Conservation (phyloP, 2,329 filamentous ascomycete genomes). For the Alternaria conjuncta region DNA sequence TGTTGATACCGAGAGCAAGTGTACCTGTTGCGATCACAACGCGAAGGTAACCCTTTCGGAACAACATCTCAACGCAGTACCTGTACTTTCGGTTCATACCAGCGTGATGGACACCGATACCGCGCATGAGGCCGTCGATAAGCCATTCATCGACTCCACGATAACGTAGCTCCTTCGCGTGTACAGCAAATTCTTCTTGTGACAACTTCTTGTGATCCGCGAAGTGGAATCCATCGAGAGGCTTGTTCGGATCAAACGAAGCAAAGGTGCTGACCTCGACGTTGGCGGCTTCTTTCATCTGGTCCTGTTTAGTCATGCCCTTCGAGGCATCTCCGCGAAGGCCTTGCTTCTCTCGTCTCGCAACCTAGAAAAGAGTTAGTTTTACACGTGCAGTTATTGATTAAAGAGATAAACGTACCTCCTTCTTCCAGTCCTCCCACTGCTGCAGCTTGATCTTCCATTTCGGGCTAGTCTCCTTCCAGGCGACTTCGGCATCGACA, state of each 20-base stretch:
- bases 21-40: constrained; percentile 79
- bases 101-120: constrained; percentile 78
- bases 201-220: constrained; percentile 67
- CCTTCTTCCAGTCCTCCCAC: constrained; percentile 65
- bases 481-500: constrained; percentile 60
- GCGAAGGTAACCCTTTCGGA: constrained; percentile 73
- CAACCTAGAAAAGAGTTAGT: constrained; percentile 28
- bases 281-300: constrained; percentile 62
- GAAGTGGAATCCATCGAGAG: constrained; percentile 69
- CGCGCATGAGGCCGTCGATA: constrained; percentile 67
- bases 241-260: constrained; percentile 70
- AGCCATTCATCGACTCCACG: constrained; percentile 61
- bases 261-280: constrained; percentile 64
- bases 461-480: constrained; percentile 62
- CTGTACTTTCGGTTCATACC: constrained; percentile 81
- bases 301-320: constrained; percentile 62
- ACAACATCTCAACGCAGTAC: constrained; percentile 75
- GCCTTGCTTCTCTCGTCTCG: constrained; percentile 52
- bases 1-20: constrained; percentile 74
- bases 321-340: constrained; percentile 55
- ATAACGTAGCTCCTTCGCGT: constrained; percentile 59
- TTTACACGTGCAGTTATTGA: background rate
- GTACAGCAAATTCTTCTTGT: constrained; percentile 64
- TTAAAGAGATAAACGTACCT: constrained; percentile 7
- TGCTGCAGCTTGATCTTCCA: constrained; percentile 68